phyloP scores from a whole-genome alignment of 2,329 filamentous ascomycete species.

The Epichloe glyceriae region DNA sequence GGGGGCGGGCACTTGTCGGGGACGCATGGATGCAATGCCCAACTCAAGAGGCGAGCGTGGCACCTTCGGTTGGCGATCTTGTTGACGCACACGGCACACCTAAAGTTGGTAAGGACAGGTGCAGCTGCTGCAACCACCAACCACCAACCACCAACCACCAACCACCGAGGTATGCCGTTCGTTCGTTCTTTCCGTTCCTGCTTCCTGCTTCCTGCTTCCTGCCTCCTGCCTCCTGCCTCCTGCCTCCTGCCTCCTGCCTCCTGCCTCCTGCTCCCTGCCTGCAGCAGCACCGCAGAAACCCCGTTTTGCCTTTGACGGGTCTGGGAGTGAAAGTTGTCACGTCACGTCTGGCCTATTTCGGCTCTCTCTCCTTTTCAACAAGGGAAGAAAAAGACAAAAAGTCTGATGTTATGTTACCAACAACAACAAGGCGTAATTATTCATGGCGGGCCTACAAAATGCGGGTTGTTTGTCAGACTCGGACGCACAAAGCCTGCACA shows the following conservation, averaged over 20 bases:
- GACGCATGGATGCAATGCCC: background rate
- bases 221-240: background rate
- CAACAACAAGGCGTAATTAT: too few species aligned
- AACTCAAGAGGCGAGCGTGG: background rate
- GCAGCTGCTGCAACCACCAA: background rate
- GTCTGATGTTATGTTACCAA: too few species aligned
- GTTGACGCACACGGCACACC: background rate
- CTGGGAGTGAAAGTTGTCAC: too few species aligned
- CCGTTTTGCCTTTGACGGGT: too few species aligned
- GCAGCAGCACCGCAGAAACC: too few species aligned
- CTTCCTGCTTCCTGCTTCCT: background rate
- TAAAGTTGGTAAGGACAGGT: background rate
- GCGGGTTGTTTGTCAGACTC: background rate
- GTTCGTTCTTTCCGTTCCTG: constrained; percentile 3
- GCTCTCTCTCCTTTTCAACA: too few species aligned
- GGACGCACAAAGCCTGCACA: background rate
- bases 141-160: too few species aligned
- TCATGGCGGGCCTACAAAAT: too few species aligned
- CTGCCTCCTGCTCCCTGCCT: background rate
- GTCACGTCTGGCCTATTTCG: too few species aligned
- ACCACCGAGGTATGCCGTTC: background rate
- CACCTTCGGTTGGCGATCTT: background rate
- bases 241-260: background rate
- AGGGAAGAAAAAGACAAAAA: too few species aligned
- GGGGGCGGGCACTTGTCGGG: background rate